Base-by-base conservation (phyloP, 2,329 filamentous ascomycete species). In the Colletotrichum paranaense region DNA sequence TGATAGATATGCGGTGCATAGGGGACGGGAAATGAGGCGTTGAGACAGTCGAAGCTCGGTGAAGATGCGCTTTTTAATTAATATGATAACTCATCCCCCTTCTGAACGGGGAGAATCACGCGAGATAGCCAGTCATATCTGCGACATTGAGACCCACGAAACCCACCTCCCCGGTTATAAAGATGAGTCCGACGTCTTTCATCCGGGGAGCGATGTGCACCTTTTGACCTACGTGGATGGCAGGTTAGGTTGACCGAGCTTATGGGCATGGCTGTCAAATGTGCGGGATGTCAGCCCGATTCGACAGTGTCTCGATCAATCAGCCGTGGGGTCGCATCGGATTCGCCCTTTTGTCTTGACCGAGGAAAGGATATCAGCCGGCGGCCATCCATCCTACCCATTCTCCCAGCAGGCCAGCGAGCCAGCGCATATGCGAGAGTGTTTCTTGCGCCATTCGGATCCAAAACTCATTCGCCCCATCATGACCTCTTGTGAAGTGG, bases 151-250 rank as follows among this genome's bases (percentile, higher is more conserved):
- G 16, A n/a, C 38, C 28, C n/a, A 22, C 4, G 16, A 62, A 6
- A 30, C 59, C 19, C 16, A 63, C 42, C 42, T 62, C 42, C 28
- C 60, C 19, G 42, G n/a, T 7, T 24, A 53, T 42, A 11, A 19
- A 26, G 8, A 24, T 22, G 22, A 56, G 19, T n/a, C 42, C 8
- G 6, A 46, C 42, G 16, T 22, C 12, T 67, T 32, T 22, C 11
- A 38, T 49, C 63, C 63, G 63, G 63, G 26, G 63, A 67, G 55
- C 30, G 22, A 55, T 22, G 46, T 24, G 24, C 30, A n/a, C 30
- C n/a, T 16, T 11, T 32, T 11, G 12, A 5, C 49, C 16, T 32
- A 53, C 30, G 49, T 16, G 28, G n/a, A 16, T 7, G 9, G 11
- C 35, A n/a, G 38, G 38, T 14, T 49, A 16, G 16, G 32, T 35